Percentiles rank a stretch among this genome's conserved stretches.
Evolutionary conservation across 2,329 filamentous ascomycete species (phyloP).

Genomic region (Xylaria sp.): DNA sequence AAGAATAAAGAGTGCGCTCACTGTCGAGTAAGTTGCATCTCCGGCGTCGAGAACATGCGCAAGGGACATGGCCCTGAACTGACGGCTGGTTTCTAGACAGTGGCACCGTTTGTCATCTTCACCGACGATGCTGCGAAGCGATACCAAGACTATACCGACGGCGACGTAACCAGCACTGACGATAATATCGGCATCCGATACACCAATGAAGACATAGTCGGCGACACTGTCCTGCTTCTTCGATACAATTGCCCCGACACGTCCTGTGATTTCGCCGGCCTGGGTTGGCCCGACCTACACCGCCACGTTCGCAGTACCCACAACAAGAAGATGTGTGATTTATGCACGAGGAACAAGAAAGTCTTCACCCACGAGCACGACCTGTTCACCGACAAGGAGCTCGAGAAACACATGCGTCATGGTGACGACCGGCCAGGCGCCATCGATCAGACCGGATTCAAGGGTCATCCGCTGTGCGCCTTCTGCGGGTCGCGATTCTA

Average conservation of each 20-base stretch:
- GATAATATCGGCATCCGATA: conserved; percentile 92
- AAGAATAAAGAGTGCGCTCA: conserved; percentile 98
- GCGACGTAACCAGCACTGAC: conserved; percentile 81
- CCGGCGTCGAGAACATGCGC: neutral
- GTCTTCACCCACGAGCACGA: conserved; percentile 99
- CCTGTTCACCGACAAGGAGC: conserved; percentile 82
- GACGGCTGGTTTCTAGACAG: conserved; percentile 56
- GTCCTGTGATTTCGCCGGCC: conserved; percentile 78
- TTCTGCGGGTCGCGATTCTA: conserved; percentile 96
- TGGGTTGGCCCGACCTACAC: conserved; percentile 80
- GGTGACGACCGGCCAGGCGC: conserved; percentile 93
- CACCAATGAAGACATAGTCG: conserved; percentile 87
- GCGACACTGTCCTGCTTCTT: conserved; percentile 87
- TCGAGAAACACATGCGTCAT: conserved; percentile 87
- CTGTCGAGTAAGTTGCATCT: conserved; percentile 75
- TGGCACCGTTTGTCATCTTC: conserved; percentile 87
- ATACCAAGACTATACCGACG: conserved; percentile 82
- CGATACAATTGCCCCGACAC: conserved; percentile 94
- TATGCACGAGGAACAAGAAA: conserved; percentile 87
- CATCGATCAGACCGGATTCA: conserved; percentile 93
- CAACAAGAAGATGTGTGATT: conserved; percentile 70
- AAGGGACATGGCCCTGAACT: conserved; percentile 14
- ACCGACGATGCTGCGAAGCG: conserved; percentile 85
- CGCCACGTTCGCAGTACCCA: conserved; percentile 85
- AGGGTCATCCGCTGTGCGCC: conserved; percentile 91